These are phyloP conservation scores for Leccinum olivaceopallidum DNA, from an alignment of 768 basidiomycete genomes.

Conservation along the genomic window DNA sequence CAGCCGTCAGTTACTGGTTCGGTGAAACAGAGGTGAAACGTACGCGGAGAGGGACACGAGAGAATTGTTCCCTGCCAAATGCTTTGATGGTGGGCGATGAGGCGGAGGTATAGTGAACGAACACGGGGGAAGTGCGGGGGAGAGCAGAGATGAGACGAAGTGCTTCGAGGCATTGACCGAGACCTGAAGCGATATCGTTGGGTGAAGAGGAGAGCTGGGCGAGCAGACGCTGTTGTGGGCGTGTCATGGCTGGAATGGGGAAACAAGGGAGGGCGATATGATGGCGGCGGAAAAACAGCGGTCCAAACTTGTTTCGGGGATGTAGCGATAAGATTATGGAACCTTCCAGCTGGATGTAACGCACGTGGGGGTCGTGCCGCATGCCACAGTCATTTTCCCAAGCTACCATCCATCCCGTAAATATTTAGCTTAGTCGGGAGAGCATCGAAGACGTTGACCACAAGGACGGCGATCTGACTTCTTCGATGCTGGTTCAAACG, in stretches of 20 bases:
- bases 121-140: constrained; percentile 30
- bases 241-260: constrained; percentile 20
- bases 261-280: not conserved
- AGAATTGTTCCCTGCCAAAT: constrained; percentile 32
- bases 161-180: constrained; percentile 35
- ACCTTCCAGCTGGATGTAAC: not conserved
- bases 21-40: not conserved
- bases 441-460: not conserved
- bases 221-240: constrained; percentile 30
- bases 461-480: not conserved
- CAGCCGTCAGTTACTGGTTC: not conserved
- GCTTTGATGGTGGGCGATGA: constrained; percentile 25
- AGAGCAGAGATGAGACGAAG: constrained; percentile 33
- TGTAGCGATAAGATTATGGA: not conserved
- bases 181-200: constrained; percentile 34
- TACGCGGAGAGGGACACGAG: constrained; percentile 35
- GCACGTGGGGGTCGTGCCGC: not conserved
- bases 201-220: constrained; percentile 33
- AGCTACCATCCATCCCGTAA: not conserved
- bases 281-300: constrained; percentile 4
- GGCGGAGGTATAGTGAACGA: constrained; percentile 23
- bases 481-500: not conserved
- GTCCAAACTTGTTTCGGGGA: not conserved
- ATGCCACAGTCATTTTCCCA: not conserved
- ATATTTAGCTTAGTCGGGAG: not conserved